A percentile compares a stretch with the other conserved stretches of the same genome.
phyloP scores from a whole-genome alignment of 208 protist species.

The Crithidia thermophila region DNA sequence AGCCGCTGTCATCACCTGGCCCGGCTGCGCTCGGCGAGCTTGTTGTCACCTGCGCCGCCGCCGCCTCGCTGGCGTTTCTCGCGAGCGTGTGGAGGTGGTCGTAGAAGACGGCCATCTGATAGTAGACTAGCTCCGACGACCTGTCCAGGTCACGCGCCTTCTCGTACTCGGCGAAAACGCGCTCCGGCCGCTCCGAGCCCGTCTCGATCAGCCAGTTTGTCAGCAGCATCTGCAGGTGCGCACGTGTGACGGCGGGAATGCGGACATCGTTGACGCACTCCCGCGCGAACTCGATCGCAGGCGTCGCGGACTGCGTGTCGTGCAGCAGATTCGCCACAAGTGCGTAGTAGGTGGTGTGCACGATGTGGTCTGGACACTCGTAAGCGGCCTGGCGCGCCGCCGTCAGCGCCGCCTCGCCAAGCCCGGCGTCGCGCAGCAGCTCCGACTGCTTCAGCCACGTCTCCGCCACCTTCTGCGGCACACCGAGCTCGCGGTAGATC shows the following conservation, averaged over 20 bases:
- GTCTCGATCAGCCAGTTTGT: slow-evolving; percentile 84
- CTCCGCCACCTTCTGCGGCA: slow-evolving; percentile 57
- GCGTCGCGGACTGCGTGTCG: slow-evolving; percentile 71
- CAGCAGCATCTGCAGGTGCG: slow-evolving; percentile 75
- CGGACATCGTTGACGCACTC: slow-evolving; percentile 32
- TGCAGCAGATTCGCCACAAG: slow-evolving; percentile 88
- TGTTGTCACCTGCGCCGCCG: slow-evolving; percentile 23
- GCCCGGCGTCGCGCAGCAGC: slow-evolving; percentile 72
- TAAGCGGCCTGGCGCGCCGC: slow-evolving; percentile 69
- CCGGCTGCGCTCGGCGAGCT: background rate
- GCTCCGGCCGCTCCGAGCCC: slow-evolving; percentile 69
- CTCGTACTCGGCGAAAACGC: slow-evolving; percentile 85
- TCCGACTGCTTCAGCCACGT: slow-evolving; percentile 87
- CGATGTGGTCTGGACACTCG: slow-evolving; percentile 27
- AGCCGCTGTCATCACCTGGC: background rate
- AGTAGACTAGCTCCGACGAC: slow-evolving; percentile 89
- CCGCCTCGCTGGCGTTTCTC: slow-evolving; percentile 24
- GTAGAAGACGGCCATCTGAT: slow-evolving; percentile 94
- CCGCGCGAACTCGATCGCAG: slow-evolving; percentile 86
- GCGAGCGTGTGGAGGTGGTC: slow-evolving; percentile 76
- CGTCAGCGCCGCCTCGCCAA: slow-evolving; percentile 75
- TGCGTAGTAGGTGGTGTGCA: slow-evolving; percentile 61
- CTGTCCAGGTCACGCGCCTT: slow-evolving; percentile 55
- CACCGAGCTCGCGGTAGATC: slow-evolving; percentile 67
- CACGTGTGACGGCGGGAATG: slow-evolving; percentile 38